Base-by-base conservation (phyloP, 1,139 yeast species). In the Taiozyma onychis region DNA sequence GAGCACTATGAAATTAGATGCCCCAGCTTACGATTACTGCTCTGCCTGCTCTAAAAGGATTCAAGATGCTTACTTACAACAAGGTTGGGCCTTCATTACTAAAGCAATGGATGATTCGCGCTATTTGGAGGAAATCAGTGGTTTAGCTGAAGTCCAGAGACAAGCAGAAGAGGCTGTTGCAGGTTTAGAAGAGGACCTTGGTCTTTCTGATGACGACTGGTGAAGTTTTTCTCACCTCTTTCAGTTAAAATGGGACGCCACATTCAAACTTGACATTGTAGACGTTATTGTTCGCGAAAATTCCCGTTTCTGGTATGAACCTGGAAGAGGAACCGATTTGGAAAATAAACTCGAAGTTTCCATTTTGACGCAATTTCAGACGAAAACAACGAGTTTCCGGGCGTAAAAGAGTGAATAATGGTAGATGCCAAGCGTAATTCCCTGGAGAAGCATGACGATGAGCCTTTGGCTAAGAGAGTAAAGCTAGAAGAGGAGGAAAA, bases 21-120 rank as follows among this genome's bases (percentile, higher is more conserved):
- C 96, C 0, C 89, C 90, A 0, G 82, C 83, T 28, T 93, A 86
- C 66, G 71, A 75, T 39, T 75, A 78, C 58, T 93, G 99, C 65
- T 85, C 97, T 0, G 99, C 93, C 0, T 93, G 99, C 61, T 87
- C 96, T 1, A 56, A 66, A 0, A 58, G 71, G 0, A 84, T 93
- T 3, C 59, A 86, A 1, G 66, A 71, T 0, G 74, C 72, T 9
- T 88, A 75, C 69, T 57, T 65, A 18, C 57, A 64, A 3, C 66
- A 72, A 0, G 91, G 90, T 0, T 93, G 98, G 98, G 80, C 78
- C 6, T 93, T 93, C 72, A 85, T 93, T 3, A 74, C 74, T 58
- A 65, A 66, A 14, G 93, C 97, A 21, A 70, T 93, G 45, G 74
- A 82, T 54, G 81, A 87, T 56, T 70, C 83, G 1, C 74, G 71